Evolutionary conservation across 257 asterid genomes (phyloP).

Genomic region (Solanum sejunctum): DNA sequence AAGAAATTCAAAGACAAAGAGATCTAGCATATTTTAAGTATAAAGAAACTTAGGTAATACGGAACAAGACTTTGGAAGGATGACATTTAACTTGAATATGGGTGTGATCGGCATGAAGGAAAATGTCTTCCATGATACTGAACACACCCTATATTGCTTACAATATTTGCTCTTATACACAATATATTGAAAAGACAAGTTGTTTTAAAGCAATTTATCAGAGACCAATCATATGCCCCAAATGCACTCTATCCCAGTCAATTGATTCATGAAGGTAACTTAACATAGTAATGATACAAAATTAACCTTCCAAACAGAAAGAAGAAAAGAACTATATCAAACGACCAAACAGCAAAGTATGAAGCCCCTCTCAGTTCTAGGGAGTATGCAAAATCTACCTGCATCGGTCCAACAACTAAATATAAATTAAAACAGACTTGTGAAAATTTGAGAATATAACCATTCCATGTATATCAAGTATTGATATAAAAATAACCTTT

Average conservation of each 20-base stretch:
- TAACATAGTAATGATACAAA: not conserved
- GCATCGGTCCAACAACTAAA: not conserved
- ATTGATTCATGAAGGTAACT: not conserved
- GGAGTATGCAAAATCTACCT: not conserved
- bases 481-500: not conserved
- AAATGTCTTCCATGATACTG: too few species aligned
- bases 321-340: not conserved
- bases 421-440: not conserved
- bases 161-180: not conserved
- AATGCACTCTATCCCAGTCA: not conserved
- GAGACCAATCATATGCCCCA: not conserved
- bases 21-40: not conserved
- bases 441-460: not conserved
- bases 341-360: not conserved
- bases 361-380: not conserved
- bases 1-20: not conserved
- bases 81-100: not conserved
- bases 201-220: not conserved
- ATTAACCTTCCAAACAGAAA: not conserved
- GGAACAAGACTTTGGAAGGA: not conserved
- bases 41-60: not conserved
- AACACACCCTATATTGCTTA: not conserved
- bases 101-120: too few species aligned
- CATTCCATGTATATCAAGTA: not conserved
- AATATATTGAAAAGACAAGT: not conserved